Evolutionary conservation across 2,329 filamentous ascomycete species (phyloP).

Genomic region (Phyllosticta citrichinensis): DNA sequence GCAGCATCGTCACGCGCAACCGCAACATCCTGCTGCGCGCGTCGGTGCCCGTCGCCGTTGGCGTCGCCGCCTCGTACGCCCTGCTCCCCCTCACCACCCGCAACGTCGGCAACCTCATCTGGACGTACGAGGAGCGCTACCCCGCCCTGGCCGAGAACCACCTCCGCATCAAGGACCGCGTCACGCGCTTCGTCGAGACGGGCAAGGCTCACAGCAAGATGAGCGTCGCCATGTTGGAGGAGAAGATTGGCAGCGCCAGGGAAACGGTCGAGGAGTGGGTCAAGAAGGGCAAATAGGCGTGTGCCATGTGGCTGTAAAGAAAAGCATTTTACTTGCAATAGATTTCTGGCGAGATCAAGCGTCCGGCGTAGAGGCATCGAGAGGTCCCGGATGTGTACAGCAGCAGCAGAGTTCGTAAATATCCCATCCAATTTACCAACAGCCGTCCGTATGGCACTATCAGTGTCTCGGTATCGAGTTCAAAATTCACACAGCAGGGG

Average conservation of each 20-base stretch:
- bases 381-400: not conserved
- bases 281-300: constrained; percentile 65
- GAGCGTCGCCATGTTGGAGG: constrained; percentile 63
- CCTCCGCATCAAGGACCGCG: constrained; percentile 56
- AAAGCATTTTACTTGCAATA: not conserved
- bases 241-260: constrained; percentile 66
- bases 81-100: constrained; percentile 82
- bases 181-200: constrained; percentile 61
- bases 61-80: constrained; percentile 71
- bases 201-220: constrained; percentile 65
- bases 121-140: constrained; percentile 87
- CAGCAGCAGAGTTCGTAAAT: not conserved
- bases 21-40: constrained; percentile 74
- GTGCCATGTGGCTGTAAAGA: not conserved
- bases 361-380: not conserved
- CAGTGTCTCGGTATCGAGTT: not conserved
- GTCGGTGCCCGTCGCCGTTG: constrained; percentile 66
- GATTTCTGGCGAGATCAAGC: not conserved
- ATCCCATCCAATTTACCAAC: not conserved
- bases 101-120: constrained; percentile 77
- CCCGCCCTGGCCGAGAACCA: constrained; percentile 78
- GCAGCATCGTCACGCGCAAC: constrained; percentile 81
- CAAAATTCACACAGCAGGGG: not conserved
- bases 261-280: constrained; percentile 82
- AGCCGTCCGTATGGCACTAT: too few relatives aligned